phyloP scores from a whole-genome alignment of 768 basidiomycete genomes.

The Chiua virens region DNA sequence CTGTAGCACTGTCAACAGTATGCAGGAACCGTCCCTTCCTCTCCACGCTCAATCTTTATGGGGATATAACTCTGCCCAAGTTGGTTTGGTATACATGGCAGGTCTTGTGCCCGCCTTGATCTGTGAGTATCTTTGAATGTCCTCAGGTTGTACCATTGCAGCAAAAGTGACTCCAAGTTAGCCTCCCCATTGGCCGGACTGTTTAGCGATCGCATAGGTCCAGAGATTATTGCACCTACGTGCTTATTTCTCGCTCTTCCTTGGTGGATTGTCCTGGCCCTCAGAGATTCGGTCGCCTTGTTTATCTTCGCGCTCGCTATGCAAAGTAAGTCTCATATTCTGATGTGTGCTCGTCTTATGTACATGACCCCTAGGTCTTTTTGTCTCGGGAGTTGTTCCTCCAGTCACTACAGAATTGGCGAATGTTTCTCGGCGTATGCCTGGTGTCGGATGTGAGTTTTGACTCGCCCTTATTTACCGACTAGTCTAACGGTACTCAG shows the following conservation, averaged over 20 bases:
- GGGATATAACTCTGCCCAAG: conserved; percentile 45
- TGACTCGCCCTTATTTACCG: background rate
- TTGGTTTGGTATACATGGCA: conserved; percentile 69
- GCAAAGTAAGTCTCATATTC: conserved; percentile 44
- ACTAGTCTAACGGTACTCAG: conserved; percentile 34
- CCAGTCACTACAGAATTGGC: conserved; percentile 70
- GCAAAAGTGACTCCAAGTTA: conserved; percentile 22
- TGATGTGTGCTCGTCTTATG: background rate
- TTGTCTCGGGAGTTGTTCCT: conserved; percentile 55
- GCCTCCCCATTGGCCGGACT: conserved; percentile 63
- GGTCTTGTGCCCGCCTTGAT: conserved; percentile 62
- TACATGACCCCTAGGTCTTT: conserved; percentile 48
- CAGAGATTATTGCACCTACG: conserved; percentile 52
- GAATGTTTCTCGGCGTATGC: conserved; percentile 50
- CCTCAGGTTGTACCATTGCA: too few relatives aligned
- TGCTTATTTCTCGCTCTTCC: conserved; percentile 56
- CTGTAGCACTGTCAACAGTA: conserved; percentile 45
- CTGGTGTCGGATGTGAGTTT: conserved; percentile 66
- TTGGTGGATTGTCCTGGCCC: conserved; percentile 58
- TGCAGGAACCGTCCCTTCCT: conserved; percentile 58
- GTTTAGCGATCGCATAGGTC: conserved; percentile 53
- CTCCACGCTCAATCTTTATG: conserved; percentile 52
- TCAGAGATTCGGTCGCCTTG: conserved; percentile 51
- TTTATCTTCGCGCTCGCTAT: conserved; percentile 43
- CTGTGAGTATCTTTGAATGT: conserved; percentile 43